Evolutionary conservation across 202 grass and related monocot species (phyloP).

Genomic region (Bolboschoenoplectus hybrid): DNA sequence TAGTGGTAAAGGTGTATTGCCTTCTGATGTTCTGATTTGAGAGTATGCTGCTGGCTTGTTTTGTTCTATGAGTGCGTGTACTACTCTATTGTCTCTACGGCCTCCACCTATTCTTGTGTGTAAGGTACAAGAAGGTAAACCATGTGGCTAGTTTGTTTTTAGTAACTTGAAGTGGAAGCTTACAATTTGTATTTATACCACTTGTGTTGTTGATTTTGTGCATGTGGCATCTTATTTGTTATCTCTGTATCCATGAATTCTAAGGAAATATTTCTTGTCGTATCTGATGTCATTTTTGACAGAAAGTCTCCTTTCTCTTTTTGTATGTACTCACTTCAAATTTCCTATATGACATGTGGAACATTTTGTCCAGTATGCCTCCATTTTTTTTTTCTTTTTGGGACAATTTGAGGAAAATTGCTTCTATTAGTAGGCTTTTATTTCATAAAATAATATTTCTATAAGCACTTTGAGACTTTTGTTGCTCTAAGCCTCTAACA

Average conservation of each 20-base stretch:
- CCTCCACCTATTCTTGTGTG: not conserved
- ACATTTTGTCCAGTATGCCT: not conserved
- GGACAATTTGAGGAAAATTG: not conserved
- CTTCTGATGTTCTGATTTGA: not conserved
- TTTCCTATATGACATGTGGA: not conserved
- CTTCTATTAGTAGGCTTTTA: not conserved
- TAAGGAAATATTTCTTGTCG: not conserved
- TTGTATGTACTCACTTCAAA: not conserved
- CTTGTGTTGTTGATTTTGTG: not conserved
- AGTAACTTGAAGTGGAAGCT: not conserved
- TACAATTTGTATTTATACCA: conserved; percentile 25
- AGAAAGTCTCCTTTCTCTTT: not conserved
- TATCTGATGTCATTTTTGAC: not conserved
- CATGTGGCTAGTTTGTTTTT: not conserved
- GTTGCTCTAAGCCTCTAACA: conserved; percentile 34
- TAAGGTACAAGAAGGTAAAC: not conserved
- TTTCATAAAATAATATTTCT: not conserved
- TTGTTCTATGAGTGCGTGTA: not conserved
- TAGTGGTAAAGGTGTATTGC: not conserved
- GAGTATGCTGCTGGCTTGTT: not conserved
- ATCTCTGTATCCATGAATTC: not conserved
- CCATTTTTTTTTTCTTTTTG: not conserved
- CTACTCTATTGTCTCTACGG: not conserved
- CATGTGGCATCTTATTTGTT: not conserved
- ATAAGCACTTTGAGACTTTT: not conserved